These are phyloP conservation scores for Silybum marianum DNA, from an alignment of 129 eudicot genomes.

Conservation along the genomic window DNA sequence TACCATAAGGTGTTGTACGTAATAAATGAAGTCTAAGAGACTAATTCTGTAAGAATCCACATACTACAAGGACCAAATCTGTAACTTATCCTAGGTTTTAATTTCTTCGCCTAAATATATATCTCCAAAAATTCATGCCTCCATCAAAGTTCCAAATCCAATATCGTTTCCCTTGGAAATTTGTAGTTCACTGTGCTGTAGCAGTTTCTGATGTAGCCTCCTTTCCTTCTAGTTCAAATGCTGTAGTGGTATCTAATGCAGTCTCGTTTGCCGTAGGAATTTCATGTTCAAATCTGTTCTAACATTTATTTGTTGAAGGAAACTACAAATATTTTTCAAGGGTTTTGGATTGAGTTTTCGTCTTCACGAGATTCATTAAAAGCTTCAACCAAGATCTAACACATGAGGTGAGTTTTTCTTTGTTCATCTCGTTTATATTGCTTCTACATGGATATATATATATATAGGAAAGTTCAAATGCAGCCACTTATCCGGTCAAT, in stretches of 20 bases:
- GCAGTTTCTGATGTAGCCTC: too few species aligned
- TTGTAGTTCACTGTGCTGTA: neutral
- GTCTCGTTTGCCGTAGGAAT: neutral
- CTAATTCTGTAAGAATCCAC: neutral
- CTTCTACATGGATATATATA: neutral
- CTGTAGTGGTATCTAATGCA: too few species aligned
- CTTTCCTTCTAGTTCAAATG: too few species aligned
- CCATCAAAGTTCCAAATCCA: neutral
- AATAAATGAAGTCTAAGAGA: too few species aligned
- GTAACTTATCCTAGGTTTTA: neutral
- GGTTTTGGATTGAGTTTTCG: neutral
- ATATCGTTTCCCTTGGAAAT: neutral
- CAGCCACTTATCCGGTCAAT: too few species aligned
- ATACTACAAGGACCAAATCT: neutral
- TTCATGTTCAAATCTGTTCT: neutral
- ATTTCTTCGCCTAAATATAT: too few species aligned
- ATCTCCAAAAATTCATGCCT: neutral
- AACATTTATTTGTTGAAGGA: too few species aligned
- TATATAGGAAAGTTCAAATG: too few species aligned
- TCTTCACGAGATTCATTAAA: conserved; percentile 1
- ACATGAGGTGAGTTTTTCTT: conserved; percentile 12
- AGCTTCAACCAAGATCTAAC: conserved; percentile 12
- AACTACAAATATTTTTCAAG: neutral
- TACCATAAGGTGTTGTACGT: neutral
- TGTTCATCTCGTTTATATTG: conserved; percentile 13